phyloP scores from a whole-genome alignment of 805 yeast genomes.

The Hemisphaericaspora nanyangensis region DNA sequence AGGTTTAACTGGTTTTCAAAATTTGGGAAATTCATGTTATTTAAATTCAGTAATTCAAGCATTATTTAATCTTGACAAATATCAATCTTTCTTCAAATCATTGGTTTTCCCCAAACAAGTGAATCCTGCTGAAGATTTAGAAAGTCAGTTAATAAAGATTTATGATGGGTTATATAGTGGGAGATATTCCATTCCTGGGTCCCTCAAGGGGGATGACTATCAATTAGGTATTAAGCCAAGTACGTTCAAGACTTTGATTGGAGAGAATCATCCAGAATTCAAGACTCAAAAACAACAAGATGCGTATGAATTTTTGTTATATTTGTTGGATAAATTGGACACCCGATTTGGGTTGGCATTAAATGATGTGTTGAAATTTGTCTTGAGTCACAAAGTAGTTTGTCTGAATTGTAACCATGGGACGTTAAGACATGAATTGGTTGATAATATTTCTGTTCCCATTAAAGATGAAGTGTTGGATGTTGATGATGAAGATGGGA shows the following conservation, averaged over 20 bases:
- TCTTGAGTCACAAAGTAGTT: constrained; percentile 59
- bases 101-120: constrained; percentile 24
- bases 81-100: constrained; percentile 36
- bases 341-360: constrained; percentile 41
- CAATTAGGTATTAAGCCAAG: constrained; percentile 77
- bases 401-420: constrained; percentile 59
- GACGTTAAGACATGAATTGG: constrained; percentile 49
- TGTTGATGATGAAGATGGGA: constrained; percentile 41
- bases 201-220: constrained; percentile 43
- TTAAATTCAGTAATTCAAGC: constrained; percentile 77
- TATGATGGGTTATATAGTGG: constrained; percentile 79
- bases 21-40: constrained; percentile 92
- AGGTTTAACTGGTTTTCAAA: constrained; percentile 78
- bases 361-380: constrained; percentile 59
- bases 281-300: constrained; percentile 89
- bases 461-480: constrained; percentile 41
- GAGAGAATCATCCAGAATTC: constrained; percentile 77
- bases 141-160: constrained; percentile 73
- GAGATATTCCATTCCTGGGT: constrained; percentile 60
- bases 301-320: constrained; percentile 83
- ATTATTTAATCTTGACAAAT: constrained; percentile 46
- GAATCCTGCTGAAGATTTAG: constrained; percentile 62
- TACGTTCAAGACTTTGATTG: constrained; percentile 71
- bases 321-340: constrained; percentile 62
- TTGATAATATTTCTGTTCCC: constrained; percentile 64